Conservation (phyloP, 2,329 filamentous ascomycete species). For the Mollisia scopiformis region DNA sequence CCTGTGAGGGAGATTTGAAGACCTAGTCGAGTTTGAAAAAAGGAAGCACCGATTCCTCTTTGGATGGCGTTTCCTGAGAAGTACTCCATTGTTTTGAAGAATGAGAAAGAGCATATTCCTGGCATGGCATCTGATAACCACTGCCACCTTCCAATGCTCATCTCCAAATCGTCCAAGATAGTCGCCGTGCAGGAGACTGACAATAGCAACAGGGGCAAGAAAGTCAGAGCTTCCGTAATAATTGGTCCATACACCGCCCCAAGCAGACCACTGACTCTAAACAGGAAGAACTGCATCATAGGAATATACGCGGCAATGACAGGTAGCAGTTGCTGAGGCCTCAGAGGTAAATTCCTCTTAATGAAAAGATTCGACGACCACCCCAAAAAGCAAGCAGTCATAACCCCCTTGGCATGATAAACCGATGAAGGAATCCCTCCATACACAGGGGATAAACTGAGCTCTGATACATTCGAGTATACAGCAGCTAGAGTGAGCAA, state of each 20-base stretch:
- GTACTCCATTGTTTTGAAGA: constrained; percentile 54
- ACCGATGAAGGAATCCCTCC: constrained; percentile 78
- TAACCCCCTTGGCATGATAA: constrained; percentile 71
- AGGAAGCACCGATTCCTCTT: constrained; percentile 59
- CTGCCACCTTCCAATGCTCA: constrained; percentile 52
- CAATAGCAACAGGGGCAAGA: constrained; percentile 70
- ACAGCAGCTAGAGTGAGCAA: constrained; percentile 62
- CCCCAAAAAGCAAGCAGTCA: constrained; percentile 69
- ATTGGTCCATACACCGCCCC: constrained; percentile 75
- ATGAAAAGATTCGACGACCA: constrained; percentile 69
- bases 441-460: constrained; percentile 84
- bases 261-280: constrained; percentile 64
- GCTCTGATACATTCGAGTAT: constrained; percentile 71
- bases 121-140: constrained; percentile 66
- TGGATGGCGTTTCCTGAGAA: constrained; percentile 45
- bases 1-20: constrained; percentile 70
- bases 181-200: constrained; percentile 66
- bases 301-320: constrained; percentile 78
- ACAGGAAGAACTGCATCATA: constrained; percentile 71
- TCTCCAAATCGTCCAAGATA: constrained; percentile 63
- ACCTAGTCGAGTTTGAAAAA: constrained; percentile 71
- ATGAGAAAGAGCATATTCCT: constrained; percentile 66
- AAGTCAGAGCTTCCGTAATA: constrained; percentile 72
- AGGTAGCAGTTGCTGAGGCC: constrained; percentile 61
- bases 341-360: constrained; percentile 49